A percentile compares a stretch with the other conserved stretches of the same genome.
phyloP scores from a whole-genome alignment of 371 early-diverging fungal species.

The Mucor sp. region DNA sequence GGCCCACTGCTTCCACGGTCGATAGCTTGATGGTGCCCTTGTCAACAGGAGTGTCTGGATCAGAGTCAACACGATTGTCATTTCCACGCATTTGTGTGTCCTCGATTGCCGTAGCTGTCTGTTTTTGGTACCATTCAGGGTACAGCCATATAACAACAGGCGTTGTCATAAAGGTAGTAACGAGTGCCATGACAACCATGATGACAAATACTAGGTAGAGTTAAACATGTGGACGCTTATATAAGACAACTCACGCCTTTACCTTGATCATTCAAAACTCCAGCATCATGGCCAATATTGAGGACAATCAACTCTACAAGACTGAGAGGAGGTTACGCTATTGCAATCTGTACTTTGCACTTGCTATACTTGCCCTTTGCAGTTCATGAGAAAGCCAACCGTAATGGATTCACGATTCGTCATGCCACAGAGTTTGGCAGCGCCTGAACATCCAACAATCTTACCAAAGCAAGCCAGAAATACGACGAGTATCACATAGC shows the following conservation, averaged over 20 bases:
- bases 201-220: conserved; percentile 68
- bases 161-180: conserved; percentile 80
- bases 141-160: conserved; percentile 62
- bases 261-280: conserved; percentile 72
- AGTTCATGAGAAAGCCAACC: conserved; percentile 93
- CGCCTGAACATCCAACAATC: conserved; percentile 77
- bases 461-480: conserved; percentile 84
- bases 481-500: conserved; percentile 74
- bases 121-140: conserved; percentile 56
- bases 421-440: conserved; percentile 71
- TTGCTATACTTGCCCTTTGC: conserved; percentile 73
- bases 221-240: background rate
- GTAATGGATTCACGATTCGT: conserved; percentile 83
- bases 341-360: too few species aligned
- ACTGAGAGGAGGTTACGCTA: conserved; percentile 8
- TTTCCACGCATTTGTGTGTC: background rate
- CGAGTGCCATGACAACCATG: conserved; percentile 86
- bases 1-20: background rate
- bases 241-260: background rate
- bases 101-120: conserved; percentile 27
- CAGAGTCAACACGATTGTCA: background rate
- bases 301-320: conserved; percentile 94
- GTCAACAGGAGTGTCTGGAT: background rate
- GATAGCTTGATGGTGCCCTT: background rate
- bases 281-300: conserved; percentile 87